These are phyloP conservation scores for Cordyceps militaris DNA, from an alignment of 2,329 filamentous ascomycete species.

Conservation along the genomic window DNA sequence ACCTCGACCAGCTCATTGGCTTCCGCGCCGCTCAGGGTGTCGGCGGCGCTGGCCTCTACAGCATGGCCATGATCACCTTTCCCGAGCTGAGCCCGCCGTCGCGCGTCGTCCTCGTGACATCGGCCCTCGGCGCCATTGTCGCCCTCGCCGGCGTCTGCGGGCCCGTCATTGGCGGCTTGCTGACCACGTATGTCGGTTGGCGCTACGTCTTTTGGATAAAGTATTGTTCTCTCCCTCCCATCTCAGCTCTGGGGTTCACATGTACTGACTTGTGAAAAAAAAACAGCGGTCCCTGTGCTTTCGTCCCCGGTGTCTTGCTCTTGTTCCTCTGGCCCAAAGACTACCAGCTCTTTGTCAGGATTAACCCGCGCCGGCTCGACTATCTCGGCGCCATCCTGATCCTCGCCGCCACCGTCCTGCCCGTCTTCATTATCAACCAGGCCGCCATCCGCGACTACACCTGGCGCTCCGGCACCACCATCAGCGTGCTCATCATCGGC, in stretches of 20 bases:
- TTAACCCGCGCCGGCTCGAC: slow-evolving; percentile 8
- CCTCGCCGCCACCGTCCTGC: slow-evolving; percentile 17
- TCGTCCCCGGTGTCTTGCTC: slow-evolving; percentile 4
- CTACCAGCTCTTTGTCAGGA: slow-evolving; percentile 12
- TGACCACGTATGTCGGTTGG: slow-evolving; percentile 15
- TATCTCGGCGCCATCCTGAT: slow-evolving; percentile 15
- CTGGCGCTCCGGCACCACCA: slow-evolving; percentile 17
- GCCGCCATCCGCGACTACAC: slow-evolving; percentile 17
- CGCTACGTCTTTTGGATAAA: slow-evolving; percentile 18
- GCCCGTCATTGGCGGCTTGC: slow-evolving; percentile 17
- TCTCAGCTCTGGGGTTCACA: too few relatives aligned
- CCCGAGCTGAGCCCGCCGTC: slow-evolving; percentile 17
- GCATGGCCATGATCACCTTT: slow-evolving; percentile 18
- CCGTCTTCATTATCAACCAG: slow-evolving; percentile 21
- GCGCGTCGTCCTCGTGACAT: slow-evolving; percentile 13
- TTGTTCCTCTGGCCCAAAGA: slow-evolving; percentile 13
- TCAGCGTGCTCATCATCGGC: slow-evolving; percentile 15
- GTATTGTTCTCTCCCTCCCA: slow-evolving; percentile 14
- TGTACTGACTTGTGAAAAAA: neutral
- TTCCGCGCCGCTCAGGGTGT: slow-evolving; percentile 19
- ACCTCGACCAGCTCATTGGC: slow-evolving; percentile 17
- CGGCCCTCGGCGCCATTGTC: slow-evolving; percentile 17
- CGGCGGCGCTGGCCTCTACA: slow-evolving; percentile 19
- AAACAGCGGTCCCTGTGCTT: slow-evolving; percentile 9
- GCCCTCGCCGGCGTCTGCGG: slow-evolving; percentile 18